Percentiles rank a stretch among this genome's conserved stretches.
phyloP scores from a whole-genome alignment of 257 asterid genomes.

The Gentiana macrophylla region DNA sequence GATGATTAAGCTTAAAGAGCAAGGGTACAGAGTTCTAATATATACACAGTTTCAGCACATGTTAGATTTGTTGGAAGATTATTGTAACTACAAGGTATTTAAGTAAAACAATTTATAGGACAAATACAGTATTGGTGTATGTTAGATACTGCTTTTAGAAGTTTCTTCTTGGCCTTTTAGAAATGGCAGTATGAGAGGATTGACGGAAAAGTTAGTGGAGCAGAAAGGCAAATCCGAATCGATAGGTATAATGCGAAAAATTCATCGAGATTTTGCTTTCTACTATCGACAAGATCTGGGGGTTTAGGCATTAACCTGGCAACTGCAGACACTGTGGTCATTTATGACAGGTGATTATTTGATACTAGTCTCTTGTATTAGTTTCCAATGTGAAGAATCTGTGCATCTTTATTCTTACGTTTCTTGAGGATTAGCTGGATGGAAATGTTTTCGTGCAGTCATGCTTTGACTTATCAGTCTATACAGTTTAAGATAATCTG shows the following conservation, averaged over 20 bases:
- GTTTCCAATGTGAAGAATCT: neutral
- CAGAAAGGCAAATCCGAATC: constrained; percentile 92
- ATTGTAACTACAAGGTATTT: constrained; percentile 73
- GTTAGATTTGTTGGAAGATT: constrained; percentile 92
- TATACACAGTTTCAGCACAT: constrained; percentile 96
- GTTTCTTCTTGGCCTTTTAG: constrained; percentile 30
- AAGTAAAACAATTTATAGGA: constrained; percentile 7
- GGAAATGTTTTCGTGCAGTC: too few relatives aligned
- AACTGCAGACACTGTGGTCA: constrained; percentile 92
- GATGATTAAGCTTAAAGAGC: constrained; percentile 94
- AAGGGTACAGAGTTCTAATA: constrained; percentile 88
- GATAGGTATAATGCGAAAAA: constrained; percentile 93
- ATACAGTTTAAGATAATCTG: too few relatives aligned
- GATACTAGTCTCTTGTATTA: constrained; percentile 4
- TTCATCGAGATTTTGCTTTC: constrained; percentile 94
- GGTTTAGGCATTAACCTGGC: constrained; percentile 99
- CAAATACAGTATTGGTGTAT: neutral
- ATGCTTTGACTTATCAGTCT: too few relatives aligned
- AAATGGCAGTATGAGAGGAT: constrained; percentile 88
- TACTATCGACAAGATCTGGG: constrained; percentile 97
- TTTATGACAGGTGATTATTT: constrained; percentile 74
- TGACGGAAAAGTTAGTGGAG: constrained; percentile 95
- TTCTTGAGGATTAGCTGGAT: neutral
- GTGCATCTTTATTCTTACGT: neutral
- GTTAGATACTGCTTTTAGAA: constrained; percentile 5